phyloP scores from a whole-genome alignment of 2,329 filamentous ascomycete genomes.

The Fusarium udum region DNA sequence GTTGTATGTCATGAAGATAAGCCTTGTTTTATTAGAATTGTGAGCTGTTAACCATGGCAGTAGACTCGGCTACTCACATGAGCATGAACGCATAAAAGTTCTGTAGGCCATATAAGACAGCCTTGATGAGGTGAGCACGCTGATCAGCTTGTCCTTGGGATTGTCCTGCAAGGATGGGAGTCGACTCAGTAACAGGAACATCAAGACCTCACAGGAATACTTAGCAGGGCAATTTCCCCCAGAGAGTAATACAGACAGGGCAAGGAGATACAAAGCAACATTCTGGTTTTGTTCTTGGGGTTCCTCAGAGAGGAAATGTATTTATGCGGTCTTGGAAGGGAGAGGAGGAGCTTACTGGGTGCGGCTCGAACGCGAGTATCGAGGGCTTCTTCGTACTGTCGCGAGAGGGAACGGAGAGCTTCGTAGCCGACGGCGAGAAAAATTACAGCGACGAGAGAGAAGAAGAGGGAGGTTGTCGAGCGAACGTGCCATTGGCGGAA shows the following conservation, averaged over 20 bases:
- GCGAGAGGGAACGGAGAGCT: conserved; percentile 78
- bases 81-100: conserved; percentile 99
- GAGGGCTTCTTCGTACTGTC: conserved; percentile 76
- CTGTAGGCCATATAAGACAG: conserved; percentile 86
- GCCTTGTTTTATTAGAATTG: conserved; percentile 64
- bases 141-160: conserved; percentile 69
- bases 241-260: conserved; percentile 18
- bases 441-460: conserved; percentile 85
- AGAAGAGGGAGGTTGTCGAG: conserved; percentile 75
- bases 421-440: conserved; percentile 93
- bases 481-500: conserved; percentile 91
- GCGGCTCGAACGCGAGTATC: conserved; percentile 58
- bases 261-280: conserved; percentile 22
- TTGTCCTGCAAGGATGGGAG: conserved; percentile 77
- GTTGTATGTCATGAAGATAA: conserved; percentile 99
- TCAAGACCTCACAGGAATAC: conserved; percentile 41
- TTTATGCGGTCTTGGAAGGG: background rate
- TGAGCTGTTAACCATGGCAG: background rate
- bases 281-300: conserved; percentile 25
- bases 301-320: conserved; percentile 14
- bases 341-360: conserved; percentile 58
- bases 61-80: conserved; percentile 72
- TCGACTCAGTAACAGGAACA: conserved; percentile 68
- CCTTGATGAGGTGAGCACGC: conserved; percentile 81
- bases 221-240: conserved; percentile 45